phyloP scores from a whole-genome alignment of 306 rosid genomes.

The Casuarina equisetifolia region DNA sequence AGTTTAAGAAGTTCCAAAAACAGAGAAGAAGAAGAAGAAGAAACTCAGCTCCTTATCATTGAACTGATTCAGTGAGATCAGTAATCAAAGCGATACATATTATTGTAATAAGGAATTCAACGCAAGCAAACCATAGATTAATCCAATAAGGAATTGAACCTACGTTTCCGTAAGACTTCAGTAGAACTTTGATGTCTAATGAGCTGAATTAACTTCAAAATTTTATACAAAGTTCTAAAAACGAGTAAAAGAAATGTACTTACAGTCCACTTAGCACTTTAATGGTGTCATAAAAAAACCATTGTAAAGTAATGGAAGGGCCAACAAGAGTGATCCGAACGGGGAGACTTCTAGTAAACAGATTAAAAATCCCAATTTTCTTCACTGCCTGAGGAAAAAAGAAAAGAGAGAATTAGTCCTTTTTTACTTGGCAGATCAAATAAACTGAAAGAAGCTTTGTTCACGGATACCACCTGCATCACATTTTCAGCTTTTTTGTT shows the following conservation, averaged over 20 bases:
- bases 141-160: background rate
- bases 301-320: constrained; percentile 80
- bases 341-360: constrained; percentile 89
- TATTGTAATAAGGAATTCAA: no score
- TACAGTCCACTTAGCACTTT: constrained; percentile 83
- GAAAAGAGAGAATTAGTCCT: constrained; percentile 12
- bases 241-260: constrained; percentile 35
- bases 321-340: constrained; percentile 80
- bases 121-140: background rate
- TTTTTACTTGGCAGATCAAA: background rate
- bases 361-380: constrained; percentile 70
- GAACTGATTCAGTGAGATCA: background rate
- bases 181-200: background rate
- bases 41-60: background rate
- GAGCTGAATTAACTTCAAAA: background rate
- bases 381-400: constrained; percentile 63
- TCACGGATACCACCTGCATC: constrained; percentile 49
- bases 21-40: background rate
- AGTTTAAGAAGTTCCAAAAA: background rate
- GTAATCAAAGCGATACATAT: background rate
- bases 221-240: background rate
- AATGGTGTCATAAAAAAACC: constrained; percentile 94
- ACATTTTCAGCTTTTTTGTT: constrained; percentile 58
- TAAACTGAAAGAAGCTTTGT: constrained; percentile 16
- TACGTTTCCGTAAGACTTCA: background rate